A percentile compares a stretch with the other conserved stretches of the same genome.
Evolutionary conservation across 139 green algal genomes (phyloP).

Genomic region (Haematococcus sp.): DNA sequence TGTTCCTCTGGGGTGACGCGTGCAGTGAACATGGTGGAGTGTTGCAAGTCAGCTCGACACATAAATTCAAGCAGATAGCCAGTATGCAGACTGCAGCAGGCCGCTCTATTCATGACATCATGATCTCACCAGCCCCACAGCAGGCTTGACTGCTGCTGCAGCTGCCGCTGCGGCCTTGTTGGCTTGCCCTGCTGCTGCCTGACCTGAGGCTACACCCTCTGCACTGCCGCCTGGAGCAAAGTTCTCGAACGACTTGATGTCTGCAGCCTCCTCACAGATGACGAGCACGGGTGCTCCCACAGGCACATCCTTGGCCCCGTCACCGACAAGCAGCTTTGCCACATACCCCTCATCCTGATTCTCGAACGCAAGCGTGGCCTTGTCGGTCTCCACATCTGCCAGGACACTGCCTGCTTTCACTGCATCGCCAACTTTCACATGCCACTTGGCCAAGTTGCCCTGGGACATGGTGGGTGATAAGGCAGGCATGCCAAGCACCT

Average conservation of each 20-base stretch:
- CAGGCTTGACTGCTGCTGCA: neutral
- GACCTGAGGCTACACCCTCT: neutral
- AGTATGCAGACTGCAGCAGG: too few relatives aligned
- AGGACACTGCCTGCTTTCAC: slow-evolving; percentile 78
- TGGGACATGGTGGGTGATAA: slow-evolving; percentile 88
- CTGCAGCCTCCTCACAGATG: slow-evolving; percentile 79
- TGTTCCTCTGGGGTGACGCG: too few relatives aligned
- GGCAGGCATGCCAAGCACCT: slow-evolving; percentile 77
- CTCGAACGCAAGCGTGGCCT: slow-evolving; percentile 71
- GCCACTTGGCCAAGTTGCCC: slow-evolving; percentile 69
- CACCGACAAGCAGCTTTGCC: slow-evolving; percentile 61
- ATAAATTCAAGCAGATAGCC: too few relatives aligned
- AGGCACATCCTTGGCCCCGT: slow-evolving; percentile 69
- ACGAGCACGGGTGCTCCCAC: slow-evolving; percentile 77
- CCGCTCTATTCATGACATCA: too few relatives aligned
- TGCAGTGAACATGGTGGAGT: too few relatives aligned
- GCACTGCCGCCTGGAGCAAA: slow-evolving; percentile 26
- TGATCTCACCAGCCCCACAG: too few relatives aligned
- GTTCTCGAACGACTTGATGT: slow-evolving; percentile 66
- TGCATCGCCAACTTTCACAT: slow-evolving; percentile 67
- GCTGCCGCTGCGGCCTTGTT: neutral
- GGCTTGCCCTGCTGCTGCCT: too few relatives aligned
- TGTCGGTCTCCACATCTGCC: slow-evolving; percentile 94
- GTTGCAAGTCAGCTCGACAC: too few relatives aligned
- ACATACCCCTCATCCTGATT: slow-evolving; percentile 77